Evolutionary conservation across 768 basidiomycete species (phyloP), one percentile per base, ranked within the genome.

Genomic region (Psilocybe cyanescens): DNA sequence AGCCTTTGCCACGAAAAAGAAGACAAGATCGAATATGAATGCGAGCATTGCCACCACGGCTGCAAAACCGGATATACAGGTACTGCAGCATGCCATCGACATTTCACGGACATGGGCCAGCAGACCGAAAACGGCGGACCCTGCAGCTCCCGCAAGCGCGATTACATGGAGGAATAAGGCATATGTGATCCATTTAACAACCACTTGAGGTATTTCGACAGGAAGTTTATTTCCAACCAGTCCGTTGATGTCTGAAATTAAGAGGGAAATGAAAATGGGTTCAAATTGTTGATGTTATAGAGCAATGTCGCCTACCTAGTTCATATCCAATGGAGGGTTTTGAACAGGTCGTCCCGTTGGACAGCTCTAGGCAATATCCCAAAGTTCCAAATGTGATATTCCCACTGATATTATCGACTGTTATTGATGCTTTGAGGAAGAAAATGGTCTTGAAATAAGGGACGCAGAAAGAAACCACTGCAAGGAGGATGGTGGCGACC

Each of bases 111-210:
- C 81, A 70, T 97, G 94, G 0, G 95, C 93, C 37, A 97, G 83
- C 16, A 96, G 83, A 44, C 95, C 95, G 65, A 97, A 92, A 37
- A 95, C 55, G 30, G 92, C 81, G 2, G 93, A 85, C 29, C 85
- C 79, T 12, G 83, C 89, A 8, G 94, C 85, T 37, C 91, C 81
- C 11, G 74, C 84, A 58, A 98, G 86, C 14, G 94, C 97, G 59
- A 95, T 87, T 61, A 97, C 87, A 72, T 99, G 96, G 14, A 99
- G 83, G 64, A 98, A 87, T 65, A 99, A 87, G 24, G 88, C 89
- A 70, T 97, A 97, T 8, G 97, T 99, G 71, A 98, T 79, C 94
- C 96, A 98, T 79, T 97, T 97, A 62, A 95, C 91, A 53, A 88
- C 83, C 5, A 94, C 85, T 58, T 86, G 79, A 1, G 95, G 94